A percentile compares a stretch with the other conserved stretches of the same genome.
Conservation (phyloP, 352 stramenopile genomes). For the Pythium vanterpoolii region DNA sequence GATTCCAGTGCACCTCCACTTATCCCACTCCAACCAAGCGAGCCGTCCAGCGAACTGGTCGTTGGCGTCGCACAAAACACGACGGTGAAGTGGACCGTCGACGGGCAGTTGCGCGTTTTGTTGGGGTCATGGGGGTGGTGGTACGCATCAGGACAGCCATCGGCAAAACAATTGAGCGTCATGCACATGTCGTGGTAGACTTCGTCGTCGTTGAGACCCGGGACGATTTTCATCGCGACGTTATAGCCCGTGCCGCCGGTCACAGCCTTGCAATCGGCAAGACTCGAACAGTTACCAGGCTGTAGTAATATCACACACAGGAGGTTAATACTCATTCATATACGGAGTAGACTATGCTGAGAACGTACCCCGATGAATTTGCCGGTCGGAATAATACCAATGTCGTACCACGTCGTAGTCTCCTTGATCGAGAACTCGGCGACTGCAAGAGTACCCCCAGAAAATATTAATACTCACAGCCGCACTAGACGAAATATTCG, state of each 20-base stretch:
- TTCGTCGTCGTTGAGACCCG: constrained; percentile 1
- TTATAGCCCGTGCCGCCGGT: constrained; percentile 63
- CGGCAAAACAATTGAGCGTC: constrained; percentile 42
- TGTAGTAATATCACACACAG: constrained; percentile 8
- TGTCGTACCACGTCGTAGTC: constrained; percentile 24
- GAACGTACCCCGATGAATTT: constrained; percentile 13
- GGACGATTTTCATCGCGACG: constrained; percentile 53
- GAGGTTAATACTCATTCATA: not conserved
- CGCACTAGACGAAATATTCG: not conserved
- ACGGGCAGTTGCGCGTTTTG: constrained; percentile 59
- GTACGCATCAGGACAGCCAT: constrained; percentile 59
- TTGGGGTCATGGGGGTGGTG: constrained; percentile 45
- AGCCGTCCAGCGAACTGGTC: constrained; percentile 8
- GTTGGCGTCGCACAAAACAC: constrained; percentile 36
- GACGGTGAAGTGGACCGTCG: constrained; percentile 32
- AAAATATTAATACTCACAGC: not conserved
- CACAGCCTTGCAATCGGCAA: constrained; percentile 45
- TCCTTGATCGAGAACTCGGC: constrained; percentile 25
- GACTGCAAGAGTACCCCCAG: not conserved
- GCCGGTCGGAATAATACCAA: constrained; percentile 24
- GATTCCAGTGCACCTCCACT: constrained; percentile 6
- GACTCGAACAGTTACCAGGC: constrained; percentile 42
- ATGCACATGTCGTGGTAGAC: constrained; percentile 26
- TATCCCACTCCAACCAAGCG: constrained; percentile 9
- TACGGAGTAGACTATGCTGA: not conserved